Evolutionary conservation across 192 early-diverging fungal genomes (phyloP).

Genomic region (Pilaira anomala): DNA sequence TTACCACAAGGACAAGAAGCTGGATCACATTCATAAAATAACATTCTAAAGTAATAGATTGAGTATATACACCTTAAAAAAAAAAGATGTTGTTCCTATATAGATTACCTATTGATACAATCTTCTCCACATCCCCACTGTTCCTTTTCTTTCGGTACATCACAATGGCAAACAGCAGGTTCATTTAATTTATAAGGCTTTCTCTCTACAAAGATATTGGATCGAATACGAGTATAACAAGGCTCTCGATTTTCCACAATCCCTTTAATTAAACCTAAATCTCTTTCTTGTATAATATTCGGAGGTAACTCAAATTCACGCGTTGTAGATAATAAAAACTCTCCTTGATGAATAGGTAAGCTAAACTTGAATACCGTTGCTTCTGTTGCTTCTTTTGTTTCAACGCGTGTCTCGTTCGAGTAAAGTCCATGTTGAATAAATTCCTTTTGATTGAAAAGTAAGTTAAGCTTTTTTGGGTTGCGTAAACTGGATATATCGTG

Average conservation of each 20-base stretch:
- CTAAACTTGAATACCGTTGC: slow-evolving; percentile 53
- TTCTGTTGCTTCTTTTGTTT: not conserved
- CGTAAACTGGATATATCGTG: not conserved
- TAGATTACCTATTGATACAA: slow-evolving; percentile 75
- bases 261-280: slow-evolving; percentile 24
- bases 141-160: slow-evolving; percentile 46
- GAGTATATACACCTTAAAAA: not conserved
- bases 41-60: slow-evolving; percentile 35
- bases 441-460: slow-evolving; percentile 44
- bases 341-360: slow-evolving; percentile 62
- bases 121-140: slow-evolving; percentile 59
- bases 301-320: slow-evolving; percentile 64
- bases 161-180: slow-evolving; percentile 59
- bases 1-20: slow-evolving; percentile 64
- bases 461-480: not conserved
- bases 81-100: not conserved
- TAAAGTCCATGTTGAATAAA: slow-evolving; percentile 55
- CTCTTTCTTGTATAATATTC: slow-evolving; percentile 57
- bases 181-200: slow-evolving; percentile 52
- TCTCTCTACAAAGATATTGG: slow-evolving; percentile 75
- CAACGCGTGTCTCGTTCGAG: slow-evolving; percentile 13
- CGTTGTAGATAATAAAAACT: slow-evolving; percentile 46
- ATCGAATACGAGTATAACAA: slow-evolving; percentile 35
- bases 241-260: slow-evolving; percentile 12
- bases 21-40: slow-evolving; percentile 73